Evolutionary conservation across 768 basidiomycete genomes (phyloP), one percentile per base, ranked within the genome.

Genomic region (Macrocybe gigantea): DNA sequence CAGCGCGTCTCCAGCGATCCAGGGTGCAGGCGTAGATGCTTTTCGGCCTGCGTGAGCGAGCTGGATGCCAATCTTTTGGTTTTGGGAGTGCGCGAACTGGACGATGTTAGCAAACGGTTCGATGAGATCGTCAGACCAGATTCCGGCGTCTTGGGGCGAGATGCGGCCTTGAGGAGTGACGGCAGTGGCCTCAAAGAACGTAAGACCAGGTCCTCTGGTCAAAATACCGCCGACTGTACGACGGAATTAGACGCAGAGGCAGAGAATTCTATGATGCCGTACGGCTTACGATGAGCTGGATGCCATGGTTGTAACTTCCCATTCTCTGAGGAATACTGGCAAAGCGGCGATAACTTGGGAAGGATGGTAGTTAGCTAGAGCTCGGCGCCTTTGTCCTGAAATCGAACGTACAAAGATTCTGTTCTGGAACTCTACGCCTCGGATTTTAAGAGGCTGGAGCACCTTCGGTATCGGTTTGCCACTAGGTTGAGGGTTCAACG

Each of bases 41-140:
- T 89, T 90, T n/a, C 87, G 71, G 0, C 88, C 88, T 0, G 85
- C 83, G 52, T 91, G 88, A 0, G 75, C 82, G 12, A 90, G 74
- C 53, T 91, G 89, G 47, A 89, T 82, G 7, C 70, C 88, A 14
- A 89, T 75, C 42, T 82, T 80, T 58, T 84, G 79, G 41, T 72
- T 76, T 54, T 84, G 82, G 1, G 80, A 77, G 57, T 86, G 83
- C n/a, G 83, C 83, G 46, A 87, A 86, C 49, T 83, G 77, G 56
- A 82, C 76, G 53, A 89, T 70, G 34, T 74, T 61, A 49, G 72
- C 67, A 37, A 77, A 57, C 1, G 64, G 54, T 11, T 62, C 68
- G 52, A 66, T 71, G 35, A 87, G 85, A 1, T 68, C 66, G 50
- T 84, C 85, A 15, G 69, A 63, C 84, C 85, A 87, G 46, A 87